Conservation (phyloP, 495 filamentous ascomycete species). For the Penicillium steckii region DNA sequence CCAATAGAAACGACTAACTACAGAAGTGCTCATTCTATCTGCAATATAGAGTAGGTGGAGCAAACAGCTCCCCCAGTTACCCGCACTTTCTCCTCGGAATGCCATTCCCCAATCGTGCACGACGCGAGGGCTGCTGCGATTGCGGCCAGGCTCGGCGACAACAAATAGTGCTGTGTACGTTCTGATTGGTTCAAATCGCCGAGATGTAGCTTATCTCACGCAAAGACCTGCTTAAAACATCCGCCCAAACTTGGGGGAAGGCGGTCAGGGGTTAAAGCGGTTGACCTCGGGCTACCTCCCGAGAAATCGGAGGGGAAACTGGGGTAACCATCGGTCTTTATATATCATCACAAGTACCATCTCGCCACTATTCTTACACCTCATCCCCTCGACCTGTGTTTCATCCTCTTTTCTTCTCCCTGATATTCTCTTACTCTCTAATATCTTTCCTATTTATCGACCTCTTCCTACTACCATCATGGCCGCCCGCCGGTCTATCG, state of each 20-base stretch:
- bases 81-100: constrained; percentile 7
- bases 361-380: constrained; percentile 2
- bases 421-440: background rate
- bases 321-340: constrained; percentile 18
- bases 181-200: constrained; percentile 19
- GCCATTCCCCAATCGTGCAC: constrained; percentile 5
- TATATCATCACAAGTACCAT: constrained; percentile 1
- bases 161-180: background rate
- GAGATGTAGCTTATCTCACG: constrained; percentile 24
- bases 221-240: background rate
- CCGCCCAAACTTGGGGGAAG: constrained; percentile 16
- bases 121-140: background rate
- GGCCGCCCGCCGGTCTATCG: constrained; percentile 46
- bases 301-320: background rate
- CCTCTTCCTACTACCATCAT: constrained; percentile 26
- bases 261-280: constrained; percentile 14
- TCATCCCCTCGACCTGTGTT: background rate
- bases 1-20: background rate
- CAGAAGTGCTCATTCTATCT: background rate
- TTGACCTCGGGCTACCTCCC: constrained; percentile 23
- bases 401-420: background rate
- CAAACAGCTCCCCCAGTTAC: constrained; percentile 1
- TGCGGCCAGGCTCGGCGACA: constrained; percentile 18
- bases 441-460: background rate
- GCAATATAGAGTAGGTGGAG: background rate